Base-by-base conservation (phyloP, 2,329 filamentous ascomycete genomes). In the Cladophialophora psammophila region DNA sequence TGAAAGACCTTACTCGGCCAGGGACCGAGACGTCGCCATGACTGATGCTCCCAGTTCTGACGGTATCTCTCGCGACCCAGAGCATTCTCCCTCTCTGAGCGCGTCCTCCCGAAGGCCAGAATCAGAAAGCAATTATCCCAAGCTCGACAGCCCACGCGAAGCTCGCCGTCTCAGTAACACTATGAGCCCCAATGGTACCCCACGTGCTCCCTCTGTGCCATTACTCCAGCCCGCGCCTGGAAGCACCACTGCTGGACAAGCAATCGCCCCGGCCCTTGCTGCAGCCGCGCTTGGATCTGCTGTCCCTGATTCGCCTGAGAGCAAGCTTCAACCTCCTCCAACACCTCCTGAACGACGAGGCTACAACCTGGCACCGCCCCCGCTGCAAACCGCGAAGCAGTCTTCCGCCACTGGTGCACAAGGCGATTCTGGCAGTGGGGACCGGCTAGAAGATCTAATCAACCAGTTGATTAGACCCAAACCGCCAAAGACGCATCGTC, bases 381-480 rank as follows among this genome's bases (percentile, higher is more conserved):
- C 72, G 35, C 45, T 72, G 20, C 61, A 64, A 36, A 59, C 38
- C 12, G 52, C 54, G 18, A 67, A 62, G 50, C 55, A 52, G 62
- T 48, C 60, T 18, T 59, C 68, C 31, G 59, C 26, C 40, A 56
- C 68, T 64, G 55, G 56, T 26, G 40, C 38, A n/a, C 52, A 56
- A 56, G 56, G 35, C 8, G 64, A 69, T 26, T n/a, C 63, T 32
- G 64, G 64, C 34, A 65, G 67, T 55, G 67, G 70, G 50, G 72
- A 73, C 53, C 64, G 72, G 52, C 68, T 73, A 12, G 72, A 73
- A 45, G 72, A 73, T 65, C 64, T 73, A 12, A 72, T 73, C 60
- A 72, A 73, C 52, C 71, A 72, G 34, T 45, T 73, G 65, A 72
- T 72, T 52, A 70, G 69, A 38, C 72, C 72, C 32, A 73, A 73